phyloP scores from a whole-genome alignment of 306 rosid genomes.

The Bauhinia variegata region DNA sequence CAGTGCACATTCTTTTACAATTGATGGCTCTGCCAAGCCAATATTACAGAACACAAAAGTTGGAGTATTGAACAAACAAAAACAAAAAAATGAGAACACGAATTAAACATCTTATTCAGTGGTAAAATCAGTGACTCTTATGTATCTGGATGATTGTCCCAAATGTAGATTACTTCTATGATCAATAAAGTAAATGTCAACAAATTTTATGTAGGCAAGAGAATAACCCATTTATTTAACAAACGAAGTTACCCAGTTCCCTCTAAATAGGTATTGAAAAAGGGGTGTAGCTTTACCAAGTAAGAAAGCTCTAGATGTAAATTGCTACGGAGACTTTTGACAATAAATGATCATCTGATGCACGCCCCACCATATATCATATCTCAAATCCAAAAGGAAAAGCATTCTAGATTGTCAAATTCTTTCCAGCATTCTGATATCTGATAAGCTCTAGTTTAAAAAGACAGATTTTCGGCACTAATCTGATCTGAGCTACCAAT shows the following conservation, averaged over 20 bases:
- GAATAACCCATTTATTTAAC: slow-evolving; percentile 15
- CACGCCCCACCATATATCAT: slow-evolving; percentile 26
- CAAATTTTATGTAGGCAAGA: background rate
- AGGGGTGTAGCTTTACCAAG: slow-evolving; percentile 24
- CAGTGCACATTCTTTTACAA: slow-evolving; percentile 9
- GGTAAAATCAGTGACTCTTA: slow-evolving; percentile 17
- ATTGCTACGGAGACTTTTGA: slow-evolving; percentile 20
- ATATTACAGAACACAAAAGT: background rate
- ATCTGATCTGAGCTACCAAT: slow-evolving; percentile 34
- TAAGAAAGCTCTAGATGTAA: slow-evolving; percentile 26
- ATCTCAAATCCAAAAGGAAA: slow-evolving; percentile 29
- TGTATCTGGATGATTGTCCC: slow-evolving; percentile 8
- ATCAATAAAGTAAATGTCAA: slow-evolving; percentile 14
- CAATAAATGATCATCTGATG: slow-evolving; percentile 23
- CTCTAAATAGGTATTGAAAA: slow-evolving; percentile 24
- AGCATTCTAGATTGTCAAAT: slow-evolving; percentile 21
- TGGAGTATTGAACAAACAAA: slow-evolving; percentile 20
- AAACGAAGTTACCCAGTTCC: slow-evolving; percentile 30
- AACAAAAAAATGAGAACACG: background rate
- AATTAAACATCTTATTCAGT: slow-evolving; percentile 3
- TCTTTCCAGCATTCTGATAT: slow-evolving; percentile 19
- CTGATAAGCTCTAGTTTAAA: slow-evolving; percentile 8
- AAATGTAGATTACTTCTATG: slow-evolving; percentile 28
- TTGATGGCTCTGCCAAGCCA: slow-evolving; percentile 17
- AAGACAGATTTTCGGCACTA: slow-evolving; percentile 20